A percentile compares a stretch with the other conserved stretches of the same genome.
Conservation (phyloP, 2,329 filamentous ascomycete genomes). For the Arthrinium phaeospermum region DNA sequence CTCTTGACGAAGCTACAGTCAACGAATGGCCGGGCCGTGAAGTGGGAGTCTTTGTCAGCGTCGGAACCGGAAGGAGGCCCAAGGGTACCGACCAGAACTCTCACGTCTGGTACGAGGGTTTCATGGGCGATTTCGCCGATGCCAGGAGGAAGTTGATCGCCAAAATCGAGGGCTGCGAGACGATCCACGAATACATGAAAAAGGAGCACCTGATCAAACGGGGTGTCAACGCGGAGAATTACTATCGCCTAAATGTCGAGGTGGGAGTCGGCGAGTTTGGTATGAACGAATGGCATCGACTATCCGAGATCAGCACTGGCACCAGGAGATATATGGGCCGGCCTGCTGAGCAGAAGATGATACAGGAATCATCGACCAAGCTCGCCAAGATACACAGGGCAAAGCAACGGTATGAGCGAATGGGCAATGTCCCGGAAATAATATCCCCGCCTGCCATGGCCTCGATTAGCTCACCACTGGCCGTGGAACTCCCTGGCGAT, state of each 20-base stretch:
- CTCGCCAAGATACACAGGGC: constrained; percentile 83
- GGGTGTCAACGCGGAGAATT: constrained; percentile 85
- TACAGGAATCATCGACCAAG: constrained; percentile 76
- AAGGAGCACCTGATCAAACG: constrained; percentile 78
- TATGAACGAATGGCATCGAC: constrained; percentile 96
- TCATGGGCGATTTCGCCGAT: constrained; percentile 91
- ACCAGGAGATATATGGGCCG: constrained; percentile 83
- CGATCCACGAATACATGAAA: constrained; percentile 85
- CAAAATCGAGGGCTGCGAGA: constrained; percentile 96
- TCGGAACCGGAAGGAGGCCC: constrained; percentile 89
- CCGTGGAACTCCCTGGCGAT: constrained; percentile 65
- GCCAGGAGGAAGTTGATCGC: constrained; percentile 81
- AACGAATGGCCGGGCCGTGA: constrained; percentile 97
- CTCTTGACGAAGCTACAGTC: constrained; percentile 86
- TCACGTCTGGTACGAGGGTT: constrained; percentile 91
- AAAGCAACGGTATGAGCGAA: constrained; percentile 68
- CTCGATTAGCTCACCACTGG: constrained; percentile 53
- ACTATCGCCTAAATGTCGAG: constrained; percentile 96
- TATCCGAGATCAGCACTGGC: constrained; percentile 94
- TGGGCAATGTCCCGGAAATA: constrained; percentile 49
- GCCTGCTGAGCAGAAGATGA: constrained; percentile 76
- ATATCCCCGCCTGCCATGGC: constrained; percentile 45
- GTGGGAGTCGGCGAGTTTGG: constrained; percentile 95
- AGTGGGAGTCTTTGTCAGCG: constrained; percentile 87
- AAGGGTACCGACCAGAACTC: constrained; percentile 69